Evolutionary conservation across 2,329 filamentous ascomycete genomes (phyloP), one percentile per base, ranked within the genome.

Genomic region (Xylaria sp.): DNA sequence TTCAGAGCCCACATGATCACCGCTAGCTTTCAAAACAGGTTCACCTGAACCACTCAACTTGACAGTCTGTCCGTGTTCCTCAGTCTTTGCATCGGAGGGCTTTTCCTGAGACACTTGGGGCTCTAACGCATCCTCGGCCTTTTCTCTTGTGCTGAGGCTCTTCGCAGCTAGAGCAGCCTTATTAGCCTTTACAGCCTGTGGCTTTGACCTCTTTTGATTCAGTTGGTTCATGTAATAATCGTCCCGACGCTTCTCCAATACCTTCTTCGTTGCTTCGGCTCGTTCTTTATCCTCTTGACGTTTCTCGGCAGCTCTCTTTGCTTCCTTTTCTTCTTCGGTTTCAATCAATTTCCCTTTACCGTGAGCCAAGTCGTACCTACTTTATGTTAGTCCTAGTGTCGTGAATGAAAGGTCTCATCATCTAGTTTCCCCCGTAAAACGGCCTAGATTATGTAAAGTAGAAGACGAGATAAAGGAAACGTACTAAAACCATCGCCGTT

Each of bases 321-420:
- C 79, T 48, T 76, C 76, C 71, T 80, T 82, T 65, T 84, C 80
- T 61, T 83, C 81, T 0, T 75, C 64, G 1, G 77, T 79, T 68
- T 86, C 83, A 10, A 80, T 74, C 25, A 82, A 69, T 27, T 78
- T 79, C 3, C 85, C 87, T 71, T 90, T 90, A 64, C 85, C 84
- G 72, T 91, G 87, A 0, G 89, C 88, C 5, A 91, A 80, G 66
- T 91, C 89, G 63, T 90, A 91, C 1, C 59, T 62, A 37, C 2
- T 13, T 33, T n/a, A 23, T 43, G 27, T 57, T 37, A 62, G 54
- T 17, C 13, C 13, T 17, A 29, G 5, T 5, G 3, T 17, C 17
- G 1, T 38, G 11, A 4, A 31, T 13, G 5, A 41, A 3, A 38
- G 25, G n/a, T 17, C 13, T 2, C 2, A 8, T 46, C 11, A 27